These are phyloP conservation scores for Mucor lusitanicus DNA, from an alignment of 371 early-diverging fungal genomes.

Conservation along the genomic window DNA sequence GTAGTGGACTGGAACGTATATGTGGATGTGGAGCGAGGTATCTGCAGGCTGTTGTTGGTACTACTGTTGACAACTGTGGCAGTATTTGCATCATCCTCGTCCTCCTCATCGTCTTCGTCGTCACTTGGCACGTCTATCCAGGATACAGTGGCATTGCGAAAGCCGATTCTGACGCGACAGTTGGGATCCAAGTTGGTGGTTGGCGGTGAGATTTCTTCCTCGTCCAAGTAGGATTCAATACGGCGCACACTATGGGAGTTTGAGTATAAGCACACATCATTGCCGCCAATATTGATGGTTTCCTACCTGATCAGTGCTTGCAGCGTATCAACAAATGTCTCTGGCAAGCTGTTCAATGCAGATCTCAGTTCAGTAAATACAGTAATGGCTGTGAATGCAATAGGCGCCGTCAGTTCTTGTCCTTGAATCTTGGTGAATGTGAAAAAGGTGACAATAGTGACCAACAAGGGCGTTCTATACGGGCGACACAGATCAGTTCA, in stretches of 20 bases:
- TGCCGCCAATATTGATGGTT: too few relatives aligned
- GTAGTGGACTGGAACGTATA: background rate
- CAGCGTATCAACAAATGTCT: constrained; percentile 40
- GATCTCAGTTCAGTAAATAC: constrained; percentile 52
- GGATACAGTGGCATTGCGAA: constrained; percentile 50
- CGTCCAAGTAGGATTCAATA: constrained; percentile 72
- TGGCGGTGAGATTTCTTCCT: constrained; percentile 62
- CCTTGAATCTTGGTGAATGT: constrained; percentile 55
- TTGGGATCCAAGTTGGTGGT: constrained; percentile 25
- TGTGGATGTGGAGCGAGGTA: background rate
- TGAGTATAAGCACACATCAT: constrained; percentile 4
- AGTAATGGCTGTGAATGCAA: constrained; percentile 60
- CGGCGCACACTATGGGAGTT: constrained; percentile 59
- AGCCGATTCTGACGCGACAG: constrained; percentile 47
- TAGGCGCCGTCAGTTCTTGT: constrained; percentile 52
- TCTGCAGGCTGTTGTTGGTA: background rate
- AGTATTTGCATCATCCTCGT: constrained; percentile 5
- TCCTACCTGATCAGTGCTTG: constrained; percentile 43
- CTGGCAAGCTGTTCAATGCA: constrained; percentile 56
- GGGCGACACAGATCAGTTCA: too few relatives aligned
- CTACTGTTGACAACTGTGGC: background rate
- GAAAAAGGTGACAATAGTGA: constrained; percentile 52
- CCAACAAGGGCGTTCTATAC: constrained; percentile 46
- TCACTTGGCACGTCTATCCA: constrained; percentile 18
- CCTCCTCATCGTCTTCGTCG: background rate